Base-by-base conservation (phyloP, 768 basidiomycete genomes). In the Sporobolomyces phaffii region DNA sequence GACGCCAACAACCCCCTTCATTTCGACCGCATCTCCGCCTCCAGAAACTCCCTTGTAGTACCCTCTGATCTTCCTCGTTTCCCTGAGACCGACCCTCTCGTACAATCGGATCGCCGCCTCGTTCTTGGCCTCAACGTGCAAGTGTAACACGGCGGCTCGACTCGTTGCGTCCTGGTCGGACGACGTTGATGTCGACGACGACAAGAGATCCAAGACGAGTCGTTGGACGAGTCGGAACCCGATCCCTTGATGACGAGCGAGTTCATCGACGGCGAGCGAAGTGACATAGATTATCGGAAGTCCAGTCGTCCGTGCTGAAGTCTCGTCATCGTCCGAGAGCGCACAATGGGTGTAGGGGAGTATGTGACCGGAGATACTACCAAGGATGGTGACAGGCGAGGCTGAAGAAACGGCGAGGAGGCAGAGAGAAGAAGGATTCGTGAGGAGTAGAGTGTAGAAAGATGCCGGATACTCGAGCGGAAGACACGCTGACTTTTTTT, bases 381-480 rank as follows among this genome's bases (percentile, higher is more conserved):
- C 65, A 38, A 61, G 47, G 9, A 56, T 17, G 18, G 45, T 33
- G 1, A 60, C 43, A 13, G 52, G 53, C 15, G 18, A 13, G 1
- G 50, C n/a, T 17, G 52, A 45, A 13, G 58, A 33, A 38, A 36
- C 41, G 17, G 60, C 60, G 53, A 60, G n/a, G 38, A 66, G 45
- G 47, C 60, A 66, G 59, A 61, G 40, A 5, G 65, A 66, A 10
- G 51, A 20, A 2, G 65, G 47, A 22, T 48, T 50, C 5, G 60
- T 50, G 38, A 66, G 52, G 29, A 66, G 53, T 20, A 41, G n/a
- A n/a, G 65, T 57, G 47, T 61, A 66, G 53, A 66, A 66, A 9
- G 47, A n/a, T 3, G 38, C 18, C 2, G 65, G 60, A 33, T 50
- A 66, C 24, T 22, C 11, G n/a, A 61, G 18, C 17, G 65, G 65